phyloP scores from a whole-genome alignment of 2,329 filamentous ascomycete species.

The Alternaria hordeiaustralica region DNA sequence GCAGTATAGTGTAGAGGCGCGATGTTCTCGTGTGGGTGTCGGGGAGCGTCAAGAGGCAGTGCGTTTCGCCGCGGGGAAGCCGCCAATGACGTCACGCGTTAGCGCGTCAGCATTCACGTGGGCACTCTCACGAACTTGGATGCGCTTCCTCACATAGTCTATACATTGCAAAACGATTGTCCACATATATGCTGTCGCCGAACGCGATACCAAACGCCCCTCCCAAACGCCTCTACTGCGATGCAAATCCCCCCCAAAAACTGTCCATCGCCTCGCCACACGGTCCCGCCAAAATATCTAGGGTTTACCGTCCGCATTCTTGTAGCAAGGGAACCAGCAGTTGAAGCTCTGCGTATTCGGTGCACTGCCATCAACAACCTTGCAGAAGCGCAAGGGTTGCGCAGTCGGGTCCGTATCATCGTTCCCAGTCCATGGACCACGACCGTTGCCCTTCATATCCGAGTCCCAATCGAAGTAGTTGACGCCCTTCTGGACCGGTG shows the following conservation, averaged over 20 bases:
- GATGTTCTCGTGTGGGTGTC: too few species aligned
- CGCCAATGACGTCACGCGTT: not conserved
- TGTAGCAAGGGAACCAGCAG: slow-evolving; percentile 16
- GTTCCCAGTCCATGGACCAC: slow-evolving; percentile 9
- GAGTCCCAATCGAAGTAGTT: slow-evolving; percentile 12
- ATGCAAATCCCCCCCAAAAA: not conserved
- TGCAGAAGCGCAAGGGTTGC: slow-evolving; percentile 2
- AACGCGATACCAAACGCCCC: too few species aligned
- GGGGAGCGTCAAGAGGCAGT: too few species aligned
- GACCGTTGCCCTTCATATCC: slow-evolving; percentile 8
- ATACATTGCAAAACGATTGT: not conserved
- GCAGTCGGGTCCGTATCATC: not conserved
- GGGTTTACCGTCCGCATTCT: slow-evolving; percentile 4
- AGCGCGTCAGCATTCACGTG: not conserved
- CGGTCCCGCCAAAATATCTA: not conserved
- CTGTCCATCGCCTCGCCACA: not conserved
- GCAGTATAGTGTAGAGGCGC: too few species aligned
- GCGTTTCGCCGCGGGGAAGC: not conserved
- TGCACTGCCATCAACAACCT: not conserved
- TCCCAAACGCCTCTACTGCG: not conserved
- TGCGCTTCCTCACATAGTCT: not conserved
- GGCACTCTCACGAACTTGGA: not conserved
- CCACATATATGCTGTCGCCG: not conserved
- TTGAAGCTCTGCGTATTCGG: not conserved
- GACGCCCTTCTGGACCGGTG: not conserved